Percentiles rank a stretch among this genome's conserved stretches.
Conservation (phyloP, 805 yeast species). For the Hanseniaspora meyeri region DNA sequence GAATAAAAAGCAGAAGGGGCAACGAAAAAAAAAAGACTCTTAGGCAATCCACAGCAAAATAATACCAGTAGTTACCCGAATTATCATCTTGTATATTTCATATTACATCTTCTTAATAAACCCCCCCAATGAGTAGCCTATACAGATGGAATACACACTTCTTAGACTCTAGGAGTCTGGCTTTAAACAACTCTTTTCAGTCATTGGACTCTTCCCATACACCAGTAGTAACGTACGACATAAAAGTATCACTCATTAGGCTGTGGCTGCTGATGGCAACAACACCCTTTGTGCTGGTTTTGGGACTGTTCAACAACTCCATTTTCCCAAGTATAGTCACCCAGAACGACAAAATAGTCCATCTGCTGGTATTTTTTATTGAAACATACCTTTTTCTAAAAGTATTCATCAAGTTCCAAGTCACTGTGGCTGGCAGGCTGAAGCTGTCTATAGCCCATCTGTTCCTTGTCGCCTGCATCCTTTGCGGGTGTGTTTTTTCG, state of each 20-base stretch:
- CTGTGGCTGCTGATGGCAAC: slow-evolving; percentile 15
- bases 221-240: neutral
- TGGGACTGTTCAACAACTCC: slow-evolving; percentile 13
- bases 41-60: neutral
- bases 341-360: slow-evolving; percentile 41
- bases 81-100: too few relatives aligned
- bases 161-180: too few relatives aligned
- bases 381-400: slow-evolving; percentile 40
- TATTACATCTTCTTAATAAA: too few relatives aligned
- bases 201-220: too few relatives aligned
- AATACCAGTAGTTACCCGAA: too few relatives aligned
- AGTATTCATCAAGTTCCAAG: slow-evolving; percentile 7
- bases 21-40: too few relatives aligned
- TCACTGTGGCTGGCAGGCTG: neutral
- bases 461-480: slow-evolving; percentile 35
- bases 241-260: neutral
- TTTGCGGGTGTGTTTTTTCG: slow-evolving; percentile 37
- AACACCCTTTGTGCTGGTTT: slow-evolving; percentile 16
- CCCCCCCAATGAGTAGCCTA: too few relatives aligned
- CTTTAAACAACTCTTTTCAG: too few relatives aligned
- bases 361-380: slow-evolving; percentile 35
- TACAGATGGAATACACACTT: too few relatives aligned
- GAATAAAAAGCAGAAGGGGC: too few relatives aligned
- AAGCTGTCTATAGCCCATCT: slow-evolving; percentile 18
- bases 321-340: slow-evolving; percentile 16